These are phyloP conservation scores for Yamadazyma songkhlaensis DNA, from an alignment of 1,139 yeast species.

Conservation along the genomic window DNA sequence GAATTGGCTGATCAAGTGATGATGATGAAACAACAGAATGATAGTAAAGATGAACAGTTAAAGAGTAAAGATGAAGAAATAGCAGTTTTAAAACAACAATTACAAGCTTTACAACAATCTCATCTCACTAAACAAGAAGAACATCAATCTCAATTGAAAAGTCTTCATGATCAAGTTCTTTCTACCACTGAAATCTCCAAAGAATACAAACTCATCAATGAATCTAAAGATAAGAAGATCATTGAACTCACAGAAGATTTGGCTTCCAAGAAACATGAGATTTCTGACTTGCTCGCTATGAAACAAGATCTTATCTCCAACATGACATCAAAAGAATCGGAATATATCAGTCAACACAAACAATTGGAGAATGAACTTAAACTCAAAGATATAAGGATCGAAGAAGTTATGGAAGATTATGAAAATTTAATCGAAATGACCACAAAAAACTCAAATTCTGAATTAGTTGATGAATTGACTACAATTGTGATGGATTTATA, in stretches of 20 bases:
- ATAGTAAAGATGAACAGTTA: constrained; percentile 1
- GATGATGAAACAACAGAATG: background rate
- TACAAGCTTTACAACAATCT: constrained; percentile 1
- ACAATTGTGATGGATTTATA: constrained; percentile 20
- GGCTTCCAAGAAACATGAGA: constrained; percentile 21
- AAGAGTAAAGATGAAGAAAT: constrained; percentile 3
- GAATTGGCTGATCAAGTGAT: constrained; percentile 14
- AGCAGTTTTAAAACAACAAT: constrained; percentile 12
- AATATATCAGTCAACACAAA: constrained; percentile 53
- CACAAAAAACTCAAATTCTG: constrained; percentile 26
- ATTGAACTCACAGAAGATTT: constrained; percentile 24
- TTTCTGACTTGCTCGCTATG: constrained; percentile 37
- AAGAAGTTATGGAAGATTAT: constrained; percentile 46
- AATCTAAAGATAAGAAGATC: constrained; percentile 30
- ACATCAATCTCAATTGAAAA: constrained; percentile 6
- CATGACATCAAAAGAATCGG: constrained; percentile 61
- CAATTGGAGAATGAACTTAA: constrained; percentile 49
- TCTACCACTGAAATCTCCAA: constrained; percentile 8
- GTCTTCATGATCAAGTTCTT: constrained; percentile 22
- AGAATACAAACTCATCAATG: constrained; percentile 27
- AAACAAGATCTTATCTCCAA: constrained; percentile 66
- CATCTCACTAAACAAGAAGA: constrained; percentile 4
- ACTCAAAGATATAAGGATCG: constrained; percentile 29
- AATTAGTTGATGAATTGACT: constrained; percentile 27
- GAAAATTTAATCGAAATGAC: constrained; percentile 47